Percentiles rank a stretch among this genome's conserved stretches.
These are phyloP conservation scores for Wickerhamiella lipophila DNA, from an alignment of 805 yeast genomes.

Conservation along the genomic window DNA sequence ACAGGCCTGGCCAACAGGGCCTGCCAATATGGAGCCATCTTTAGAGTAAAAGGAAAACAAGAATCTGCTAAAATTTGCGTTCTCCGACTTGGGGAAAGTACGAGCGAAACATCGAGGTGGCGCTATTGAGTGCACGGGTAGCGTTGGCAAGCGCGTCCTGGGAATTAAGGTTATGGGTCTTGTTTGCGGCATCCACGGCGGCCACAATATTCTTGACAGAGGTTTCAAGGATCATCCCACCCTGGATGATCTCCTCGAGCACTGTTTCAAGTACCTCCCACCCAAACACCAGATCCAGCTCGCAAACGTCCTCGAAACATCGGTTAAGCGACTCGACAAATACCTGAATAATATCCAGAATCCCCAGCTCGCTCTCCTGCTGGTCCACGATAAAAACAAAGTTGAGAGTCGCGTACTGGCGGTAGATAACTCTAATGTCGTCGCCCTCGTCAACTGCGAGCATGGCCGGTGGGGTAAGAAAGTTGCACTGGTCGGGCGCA, in stretches of 20 bases:
- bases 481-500: constrained; percentile 68
- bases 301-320: constrained; percentile 91
- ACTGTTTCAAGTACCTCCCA: constrained; percentile 95
- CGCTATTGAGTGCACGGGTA: constrained; percentile 18
- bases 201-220: constrained; percentile 68
- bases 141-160: constrained; percentile 19
- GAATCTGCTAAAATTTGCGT: neutral
- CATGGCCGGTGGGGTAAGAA: constrained; percentile 78
- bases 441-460: constrained; percentile 49
- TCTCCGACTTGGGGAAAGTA: constrained; percentile 12
- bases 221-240: constrained; percentile 96
- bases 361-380: constrained; percentile 90
- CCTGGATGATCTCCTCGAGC: constrained; percentile 75
- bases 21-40: neutral
- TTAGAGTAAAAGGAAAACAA: too few relatives aligned
- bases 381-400: constrained; percentile 93
- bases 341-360: constrained; percentile 85
- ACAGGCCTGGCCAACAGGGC: too few relatives aligned
- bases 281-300: constrained; percentile 91
- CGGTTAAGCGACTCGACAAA: constrained; percentile 90
- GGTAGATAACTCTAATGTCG: constrained; percentile 71
- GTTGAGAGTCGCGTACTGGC: constrained; percentile 91
- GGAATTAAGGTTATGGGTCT: constrained; percentile 11
- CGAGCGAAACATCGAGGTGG: constrained; percentile 20
- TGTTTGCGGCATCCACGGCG: constrained; percentile 33